These are phyloP conservation scores for Beauveria sp. DNA, from an alignment of 2,329 filamentous ascomycete species.

Conservation along the genomic window DNA sequence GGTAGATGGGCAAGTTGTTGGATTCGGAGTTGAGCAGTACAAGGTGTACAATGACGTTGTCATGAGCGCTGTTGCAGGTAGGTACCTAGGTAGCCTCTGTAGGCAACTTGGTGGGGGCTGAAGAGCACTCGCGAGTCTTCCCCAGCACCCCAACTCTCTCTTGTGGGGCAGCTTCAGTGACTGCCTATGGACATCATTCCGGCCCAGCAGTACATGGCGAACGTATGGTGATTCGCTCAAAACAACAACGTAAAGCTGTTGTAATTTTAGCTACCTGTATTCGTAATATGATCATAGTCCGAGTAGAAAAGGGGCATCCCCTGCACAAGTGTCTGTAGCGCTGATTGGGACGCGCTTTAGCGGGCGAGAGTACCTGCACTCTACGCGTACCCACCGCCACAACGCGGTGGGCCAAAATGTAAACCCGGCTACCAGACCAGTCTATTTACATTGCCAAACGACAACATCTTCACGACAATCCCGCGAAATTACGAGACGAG, in stretches of 20 bases:
- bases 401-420: constrained; percentile 3
- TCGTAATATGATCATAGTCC: neutral
- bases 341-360: neutral
- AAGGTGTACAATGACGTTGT: constrained; percentile 1
- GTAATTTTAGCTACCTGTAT: no score
- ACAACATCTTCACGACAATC: constrained; percentile 1
- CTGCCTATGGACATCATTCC: no score
- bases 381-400: constrained; percentile 4
- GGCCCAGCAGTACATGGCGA: no score
- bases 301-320: neutral
- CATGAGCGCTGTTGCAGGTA: neutral
- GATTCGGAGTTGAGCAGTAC: neutral
- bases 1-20: neutral
- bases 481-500: neutral
- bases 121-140: no score
- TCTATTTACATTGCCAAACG: constrained; percentile 6
- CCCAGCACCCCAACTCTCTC: no score
- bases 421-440: neutral
- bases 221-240: no score
- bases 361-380: neutral
- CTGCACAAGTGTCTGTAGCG: neutral
- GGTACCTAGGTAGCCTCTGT: neutral
- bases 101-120: no score
- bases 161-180: no score
- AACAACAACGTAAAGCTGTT: no score